Conservation (phyloP, 768 basidiomycete species). For the Chiua virens region DNA sequence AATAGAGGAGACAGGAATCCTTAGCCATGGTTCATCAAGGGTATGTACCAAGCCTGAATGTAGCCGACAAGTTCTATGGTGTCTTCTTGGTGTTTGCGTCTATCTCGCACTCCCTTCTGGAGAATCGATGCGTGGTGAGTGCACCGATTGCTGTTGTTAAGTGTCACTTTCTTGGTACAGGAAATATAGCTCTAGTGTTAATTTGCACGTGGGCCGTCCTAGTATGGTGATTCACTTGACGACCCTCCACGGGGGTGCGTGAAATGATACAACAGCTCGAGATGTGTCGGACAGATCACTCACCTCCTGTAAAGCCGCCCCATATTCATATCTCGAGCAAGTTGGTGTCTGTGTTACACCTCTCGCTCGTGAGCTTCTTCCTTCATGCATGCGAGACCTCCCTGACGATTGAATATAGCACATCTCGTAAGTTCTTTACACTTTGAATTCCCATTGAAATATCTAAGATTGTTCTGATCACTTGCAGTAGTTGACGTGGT, state of each 20-base stretch:
- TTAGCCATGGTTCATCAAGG: not conserved
- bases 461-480: not conserved
- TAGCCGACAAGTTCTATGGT: not conserved
- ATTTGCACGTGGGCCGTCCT: conserved; percentile 1
- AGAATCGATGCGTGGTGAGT: conserved; percentile 2
- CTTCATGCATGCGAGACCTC: too few species aligned
- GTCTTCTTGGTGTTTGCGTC: not conserved
- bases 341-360: conserved; percentile 9
- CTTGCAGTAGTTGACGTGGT: not conserved
- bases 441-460: not conserved
- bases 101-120: not conserved
- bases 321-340: conserved; percentile 4
- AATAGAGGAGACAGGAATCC: conserved; percentile 22
- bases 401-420: not conserved
- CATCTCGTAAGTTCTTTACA: conserved; percentile 1
- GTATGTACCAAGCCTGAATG: too few species aligned
- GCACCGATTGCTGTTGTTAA: not conserved
- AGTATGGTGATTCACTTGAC: not conserved
- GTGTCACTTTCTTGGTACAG: too few species aligned
- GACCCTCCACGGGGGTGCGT: too few species aligned
- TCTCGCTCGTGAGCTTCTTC: conserved; percentile 5
- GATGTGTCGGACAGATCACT: too few species aligned
- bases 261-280: too few species aligned
- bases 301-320: not conserved
- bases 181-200: not conserved